Evolutionary conservation across 2,329 filamentous ascomycete species (phyloP).

Genomic region (Mycosphaerella arachidis): DNA sequence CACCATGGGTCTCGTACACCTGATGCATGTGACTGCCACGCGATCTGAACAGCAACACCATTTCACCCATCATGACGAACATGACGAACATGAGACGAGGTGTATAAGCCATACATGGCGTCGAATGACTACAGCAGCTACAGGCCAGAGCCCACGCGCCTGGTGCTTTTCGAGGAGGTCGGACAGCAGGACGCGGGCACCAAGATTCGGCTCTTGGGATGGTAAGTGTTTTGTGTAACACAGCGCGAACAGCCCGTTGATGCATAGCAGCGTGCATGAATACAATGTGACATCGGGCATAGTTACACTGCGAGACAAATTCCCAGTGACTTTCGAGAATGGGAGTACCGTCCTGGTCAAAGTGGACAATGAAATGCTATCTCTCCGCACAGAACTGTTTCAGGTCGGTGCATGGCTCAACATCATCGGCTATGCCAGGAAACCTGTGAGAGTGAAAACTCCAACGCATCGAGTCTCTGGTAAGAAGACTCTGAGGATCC

Average conservation of each 20-base stretch:
- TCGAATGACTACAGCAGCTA: slow-evolving; percentile 6
- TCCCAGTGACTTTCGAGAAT: slow-evolving; percentile 42
- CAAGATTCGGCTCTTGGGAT: slow-evolving; percentile 92
- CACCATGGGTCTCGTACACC: not conserved
- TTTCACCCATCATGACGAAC: not conserved
- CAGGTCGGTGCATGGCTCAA: slow-evolving; percentile 83
- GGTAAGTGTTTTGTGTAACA: slow-evolving; percentile 53
- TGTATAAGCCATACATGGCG: slow-evolving; percentile 6
- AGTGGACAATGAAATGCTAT: slow-evolving; percentile 65
- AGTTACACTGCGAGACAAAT: slow-evolving; percentile 65
- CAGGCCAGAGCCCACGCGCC: slow-evolving; percentile 52
- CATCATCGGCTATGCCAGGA: slow-evolving; percentile 66
- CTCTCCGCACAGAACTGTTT: slow-evolving; percentile 58
- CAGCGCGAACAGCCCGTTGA: not conserved
- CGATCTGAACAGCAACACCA: not conserved
- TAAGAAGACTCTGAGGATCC: not conserved
- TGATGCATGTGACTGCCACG: slow-evolving; percentile 5
- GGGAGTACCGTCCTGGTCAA: slow-evolving; percentile 57
- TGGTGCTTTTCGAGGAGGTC: slow-evolving; percentile 48
- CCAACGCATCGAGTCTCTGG: not conserved
- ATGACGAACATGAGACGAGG: not conserved
- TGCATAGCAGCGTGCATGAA: slow-evolving; percentile 50
- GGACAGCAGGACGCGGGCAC: slow-evolving; percentile 44
- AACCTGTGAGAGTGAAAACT: not conserved
- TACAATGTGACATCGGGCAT: slow-evolving; percentile 56